Conservation (phyloP, 2,329 filamentous ascomycete species). For the Penicillium verrucosum region DNA sequence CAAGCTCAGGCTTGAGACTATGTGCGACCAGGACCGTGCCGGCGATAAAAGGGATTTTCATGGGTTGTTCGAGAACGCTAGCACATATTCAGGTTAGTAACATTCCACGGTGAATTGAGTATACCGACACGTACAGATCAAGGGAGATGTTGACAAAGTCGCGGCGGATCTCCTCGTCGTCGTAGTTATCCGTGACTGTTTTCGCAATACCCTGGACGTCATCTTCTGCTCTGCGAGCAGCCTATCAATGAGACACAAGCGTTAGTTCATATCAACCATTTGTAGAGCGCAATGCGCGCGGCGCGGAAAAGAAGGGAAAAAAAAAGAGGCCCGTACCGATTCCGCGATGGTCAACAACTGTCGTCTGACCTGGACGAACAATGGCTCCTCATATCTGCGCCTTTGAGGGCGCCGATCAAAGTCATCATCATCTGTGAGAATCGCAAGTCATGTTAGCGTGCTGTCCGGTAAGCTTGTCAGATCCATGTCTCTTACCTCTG, state of each 20-base stretch:
- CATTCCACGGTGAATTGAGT: not conserved
- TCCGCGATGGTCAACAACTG: constrained; percentile 79
- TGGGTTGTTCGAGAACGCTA: constrained; percentile 78
- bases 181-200: constrained; percentile 75
- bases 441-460: constrained; percentile 26
- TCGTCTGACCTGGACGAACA: constrained; percentile 68
- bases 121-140: constrained; percentile 58
- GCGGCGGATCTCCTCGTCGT: constrained; percentile 73
- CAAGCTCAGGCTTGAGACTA: constrained; percentile 70
- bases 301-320: not conserved
- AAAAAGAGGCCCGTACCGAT: constrained; percentile 48
- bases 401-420: constrained; percentile 69
- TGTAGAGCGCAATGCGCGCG: not conserved
- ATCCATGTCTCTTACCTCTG: constrained; percentile 58
- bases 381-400: constrained; percentile 69
- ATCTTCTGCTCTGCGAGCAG: constrained; percentile 72
- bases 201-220: constrained; percentile 73
- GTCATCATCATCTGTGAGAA: constrained; percentile 66
- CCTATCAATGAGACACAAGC: constrained; percentile 34
- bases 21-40: constrained; percentile 79
- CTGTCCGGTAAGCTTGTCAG: constrained; percentile 3
- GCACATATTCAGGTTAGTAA: constrained; percentile 4
- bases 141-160: constrained; percentile 71
- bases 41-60: constrained; percentile 95
- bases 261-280: constrained; percentile 4